Evolutionary conservation across 495 filamentous ascomycete species (phyloP), one percentile per base, ranked within the genome.

Genomic region (Penicillium parvum): DNA sequence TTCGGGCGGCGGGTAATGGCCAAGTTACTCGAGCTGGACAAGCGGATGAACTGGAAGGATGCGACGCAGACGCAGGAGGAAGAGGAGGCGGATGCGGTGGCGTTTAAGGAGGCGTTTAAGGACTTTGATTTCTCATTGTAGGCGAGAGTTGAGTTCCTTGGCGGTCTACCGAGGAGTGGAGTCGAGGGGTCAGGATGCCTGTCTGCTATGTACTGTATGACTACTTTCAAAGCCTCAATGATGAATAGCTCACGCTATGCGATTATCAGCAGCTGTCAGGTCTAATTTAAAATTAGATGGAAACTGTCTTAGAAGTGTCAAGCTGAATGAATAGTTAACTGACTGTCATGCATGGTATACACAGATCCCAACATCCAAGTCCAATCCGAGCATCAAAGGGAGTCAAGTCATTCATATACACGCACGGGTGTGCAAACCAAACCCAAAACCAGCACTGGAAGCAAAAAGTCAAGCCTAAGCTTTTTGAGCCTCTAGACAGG

Each of bases 61-160:
- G 90, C 89, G 53, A 77, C 68, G 11, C 88, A 96, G 72, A 73
- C 77, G 2, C 67, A 83, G 47, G 77, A 72, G 16, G 87, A 96
- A 52, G 92, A 98, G 65, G 76, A 72, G 34, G 71, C 73, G 21
- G 90, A 96, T 61, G 86, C 83, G n/a, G 74, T 76, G 40, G 78
- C 74, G 18, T 95, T 96, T 53, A 88, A 91, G 61, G 72, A 75
- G 43, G 85, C 81, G n/a, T 98, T 95, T 51, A 82, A 86, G 64
- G 71, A 76, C 32, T 95, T 83, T 76, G 88, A 97, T 69, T 95
- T 95, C 60, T 67, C 77, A 0, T 47, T 77, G 43, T 72, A 76
- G 54, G 49, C 15, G 20, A 6, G 23, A 27, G 23, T 5, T 27
- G 23, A 27, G 23, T 5, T 6, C 11, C 23, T 27, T 6, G 11